Conservation (phyloP, 2,329 filamentous ascomycete species). For the Penicillium sp. region DNA sequence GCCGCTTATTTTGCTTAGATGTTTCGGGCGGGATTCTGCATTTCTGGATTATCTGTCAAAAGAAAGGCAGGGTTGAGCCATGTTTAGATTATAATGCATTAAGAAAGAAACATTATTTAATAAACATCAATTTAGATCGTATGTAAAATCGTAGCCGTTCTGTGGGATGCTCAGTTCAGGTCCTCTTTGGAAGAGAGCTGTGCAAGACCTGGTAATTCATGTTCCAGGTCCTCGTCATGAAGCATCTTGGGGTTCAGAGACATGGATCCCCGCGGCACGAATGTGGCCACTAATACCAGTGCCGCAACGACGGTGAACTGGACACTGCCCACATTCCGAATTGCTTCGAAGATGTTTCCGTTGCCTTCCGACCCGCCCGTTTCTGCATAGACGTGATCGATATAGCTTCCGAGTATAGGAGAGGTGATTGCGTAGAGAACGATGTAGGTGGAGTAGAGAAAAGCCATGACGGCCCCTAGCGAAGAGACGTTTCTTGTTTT, state of each 20-base stretch:
- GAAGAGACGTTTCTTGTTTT: constrained; percentile 21
- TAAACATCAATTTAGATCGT: background rate
- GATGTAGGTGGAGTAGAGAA: constrained; percentile 24
- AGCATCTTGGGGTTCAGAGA: constrained; percentile 21
- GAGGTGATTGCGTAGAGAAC: constrained; percentile 24
- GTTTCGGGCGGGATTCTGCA: background rate
- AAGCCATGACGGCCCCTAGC: constrained; percentile 22
- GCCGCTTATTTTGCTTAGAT: background rate
- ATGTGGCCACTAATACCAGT: constrained; percentile 20
- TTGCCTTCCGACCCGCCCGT: constrained; percentile 18
- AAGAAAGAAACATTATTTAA: background rate
- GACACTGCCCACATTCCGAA: constrained; percentile 20
- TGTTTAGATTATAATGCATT: background rate
- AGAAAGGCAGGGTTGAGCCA: background rate
- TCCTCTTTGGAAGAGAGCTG: constrained; percentile 19
- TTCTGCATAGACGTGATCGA: constrained; percentile 21
- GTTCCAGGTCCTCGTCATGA: constrained; percentile 17
- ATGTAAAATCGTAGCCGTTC: background rate
- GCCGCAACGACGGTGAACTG: constrained; percentile 20
- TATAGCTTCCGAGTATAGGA: constrained; percentile 24
- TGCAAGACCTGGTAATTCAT: constrained; percentile 16
- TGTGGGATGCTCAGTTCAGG: background rate
- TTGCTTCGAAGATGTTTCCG: constrained; percentile 23
- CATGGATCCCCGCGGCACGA: constrained; percentile 20
- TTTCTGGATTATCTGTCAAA: background rate